Percentiles rank a stretch among this genome's conserved stretches.
phyloP scores from a whole-genome alignment of 176 grass and related monocot species.

The Bonia amplexicaulis region DNA sequence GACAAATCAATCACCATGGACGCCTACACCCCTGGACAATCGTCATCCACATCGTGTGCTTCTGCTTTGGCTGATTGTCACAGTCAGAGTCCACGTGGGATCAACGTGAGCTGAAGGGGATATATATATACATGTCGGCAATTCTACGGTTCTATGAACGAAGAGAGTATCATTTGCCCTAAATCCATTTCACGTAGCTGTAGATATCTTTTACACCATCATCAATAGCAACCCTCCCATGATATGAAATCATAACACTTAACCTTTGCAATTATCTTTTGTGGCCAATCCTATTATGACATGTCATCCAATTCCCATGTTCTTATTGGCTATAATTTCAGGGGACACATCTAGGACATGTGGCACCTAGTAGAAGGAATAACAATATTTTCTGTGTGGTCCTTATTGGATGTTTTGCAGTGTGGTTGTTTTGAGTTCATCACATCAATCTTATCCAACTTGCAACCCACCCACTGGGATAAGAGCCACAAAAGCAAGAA shows the following conservation, averaged over 20 bases:
- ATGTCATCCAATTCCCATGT: not conserved
- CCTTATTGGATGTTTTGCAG: not conserved
- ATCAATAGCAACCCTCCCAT: too few species aligned
- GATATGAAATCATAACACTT: too few species aligned
- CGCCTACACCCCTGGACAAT: not conserved
- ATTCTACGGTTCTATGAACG: too few species aligned
- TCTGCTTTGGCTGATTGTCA: not conserved
- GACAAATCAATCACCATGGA: conserved; percentile 2
- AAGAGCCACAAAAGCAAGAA: conserved; percentile 18
- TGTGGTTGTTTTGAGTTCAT: not conserved
- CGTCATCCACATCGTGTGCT: not conserved
- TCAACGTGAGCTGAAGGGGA: not conserved
- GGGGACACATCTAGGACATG: not conserved
- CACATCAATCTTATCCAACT: conserved; percentile 24
- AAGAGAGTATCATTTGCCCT: not conserved
- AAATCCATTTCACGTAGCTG: not conserved
- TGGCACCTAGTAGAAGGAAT: not conserved
- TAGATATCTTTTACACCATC: too few species aligned
- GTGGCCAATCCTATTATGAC: too few species aligned
- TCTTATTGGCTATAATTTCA: too few species aligned
- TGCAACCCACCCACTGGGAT: not conserved
- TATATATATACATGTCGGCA: not conserved
- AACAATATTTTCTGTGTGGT: not conserved
- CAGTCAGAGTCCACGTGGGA: too few species aligned
- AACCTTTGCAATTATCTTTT: not conserved